Percentiles rank a stretch among this genome's conserved stretches.
Evolutionary conservation across 768 basidiomycete species (phyloP).

Genomic region (Mycena epipterygia): DNA sequence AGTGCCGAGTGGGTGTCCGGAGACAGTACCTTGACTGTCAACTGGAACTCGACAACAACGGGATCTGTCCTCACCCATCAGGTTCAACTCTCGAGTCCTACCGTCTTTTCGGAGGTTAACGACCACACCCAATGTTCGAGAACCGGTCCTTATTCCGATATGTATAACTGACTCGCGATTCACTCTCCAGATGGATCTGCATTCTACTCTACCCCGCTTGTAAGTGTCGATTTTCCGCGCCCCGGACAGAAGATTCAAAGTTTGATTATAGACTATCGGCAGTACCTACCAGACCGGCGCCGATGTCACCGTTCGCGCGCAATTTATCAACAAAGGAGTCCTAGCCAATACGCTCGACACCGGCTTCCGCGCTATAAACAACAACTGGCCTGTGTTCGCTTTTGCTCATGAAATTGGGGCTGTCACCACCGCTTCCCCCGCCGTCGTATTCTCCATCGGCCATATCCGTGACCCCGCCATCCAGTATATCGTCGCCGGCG

Average conservation of each 20-base stretch:
- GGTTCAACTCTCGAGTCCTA: slow-evolving; percentile 63
- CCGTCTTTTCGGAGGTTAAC: slow-evolving; percentile 62
- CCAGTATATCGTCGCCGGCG: slow-evolving; percentile 59
- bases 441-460: slow-evolving; percentile 61
- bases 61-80: slow-evolving; percentile 67
- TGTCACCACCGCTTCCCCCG: slow-evolving; percentile 50
- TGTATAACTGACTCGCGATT: slow-evolving; percentile 8
- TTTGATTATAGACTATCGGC: slow-evolving; percentile 53
- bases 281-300: slow-evolving; percentile 71
- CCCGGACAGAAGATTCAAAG: slow-evolving; percentile 14
- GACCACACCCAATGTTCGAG: slow-evolving; percentile 74
- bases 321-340: slow-evolving; percentile 69
- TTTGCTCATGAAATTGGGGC: slow-evolving; percentile 70
- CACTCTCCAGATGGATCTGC: slow-evolving; percentile 70
- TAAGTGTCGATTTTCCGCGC: slow-evolving; percentile 53
- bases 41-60: slow-evolving; percentile 66
- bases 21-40: slow-evolving; percentile 60
- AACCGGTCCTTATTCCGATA: not conserved
- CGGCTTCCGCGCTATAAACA: slow-evolving; percentile 67
- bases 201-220: slow-evolving; percentile 69
- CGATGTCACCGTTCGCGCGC: slow-evolving; percentile 67
- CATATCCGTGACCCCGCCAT: slow-evolving; percentile 66
- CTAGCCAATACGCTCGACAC: slow-evolving; percentile 69
- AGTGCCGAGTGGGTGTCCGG: slow-evolving; percentile 69
- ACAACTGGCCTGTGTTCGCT: slow-evolving; percentile 75